Percentiles rank a stretch among this genome's conserved stretches.
Evolutionary conservation across 2,329 filamentous ascomycete species (phyloP).

Genomic region (Pleoardoris graminearum): DNA sequence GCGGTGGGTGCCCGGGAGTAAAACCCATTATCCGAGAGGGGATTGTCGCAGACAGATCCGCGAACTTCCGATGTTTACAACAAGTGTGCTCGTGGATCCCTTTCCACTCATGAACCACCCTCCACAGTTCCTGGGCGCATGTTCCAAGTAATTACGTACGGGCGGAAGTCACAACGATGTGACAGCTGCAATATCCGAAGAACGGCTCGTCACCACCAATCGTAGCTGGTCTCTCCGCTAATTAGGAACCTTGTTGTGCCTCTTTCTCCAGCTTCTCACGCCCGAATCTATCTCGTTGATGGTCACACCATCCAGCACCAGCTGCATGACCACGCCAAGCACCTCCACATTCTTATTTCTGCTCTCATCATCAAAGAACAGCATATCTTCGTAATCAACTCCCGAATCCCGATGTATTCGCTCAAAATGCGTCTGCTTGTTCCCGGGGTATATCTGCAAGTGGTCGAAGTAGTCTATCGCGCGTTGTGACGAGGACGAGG

Average conservation of each 20-base stretch:
- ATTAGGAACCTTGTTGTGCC: conserved; percentile 56
- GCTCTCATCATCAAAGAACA: conserved; percentile 94
- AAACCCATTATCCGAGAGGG: too few species aligned
- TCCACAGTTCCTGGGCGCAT: too few species aligned
- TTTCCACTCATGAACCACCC: too few species aligned
- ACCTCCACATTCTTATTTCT: conserved; percentile 81
- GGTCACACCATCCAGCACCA: conserved; percentile 78
- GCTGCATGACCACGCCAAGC: conserved; percentile 80
- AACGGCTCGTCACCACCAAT: neutral
- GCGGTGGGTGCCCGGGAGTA: too few species aligned
- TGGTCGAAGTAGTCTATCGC: conserved; percentile 60
- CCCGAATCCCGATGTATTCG: conserved; percentile 71
- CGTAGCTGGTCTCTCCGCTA: neutral
- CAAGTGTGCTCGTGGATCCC: too few species aligned
- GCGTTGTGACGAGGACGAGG: conserved; percentile 52
- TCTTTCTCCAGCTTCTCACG: conserved; percentile 77
- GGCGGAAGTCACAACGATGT: neutral
- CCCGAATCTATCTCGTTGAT: conserved; percentile 78
- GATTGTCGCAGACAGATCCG: too few species aligned
- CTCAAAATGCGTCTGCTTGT: conserved; percentile 85
- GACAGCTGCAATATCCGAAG: neutral
- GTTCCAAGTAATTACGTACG: neutral
- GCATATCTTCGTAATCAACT: conserved; percentile 77
- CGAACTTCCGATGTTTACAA: too few species aligned
- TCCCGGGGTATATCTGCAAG: conserved; percentile 69